Evolutionary conservation across 306 rosid species (phyloP).

Genomic region (Casuarina cunninghamiana): DNA sequence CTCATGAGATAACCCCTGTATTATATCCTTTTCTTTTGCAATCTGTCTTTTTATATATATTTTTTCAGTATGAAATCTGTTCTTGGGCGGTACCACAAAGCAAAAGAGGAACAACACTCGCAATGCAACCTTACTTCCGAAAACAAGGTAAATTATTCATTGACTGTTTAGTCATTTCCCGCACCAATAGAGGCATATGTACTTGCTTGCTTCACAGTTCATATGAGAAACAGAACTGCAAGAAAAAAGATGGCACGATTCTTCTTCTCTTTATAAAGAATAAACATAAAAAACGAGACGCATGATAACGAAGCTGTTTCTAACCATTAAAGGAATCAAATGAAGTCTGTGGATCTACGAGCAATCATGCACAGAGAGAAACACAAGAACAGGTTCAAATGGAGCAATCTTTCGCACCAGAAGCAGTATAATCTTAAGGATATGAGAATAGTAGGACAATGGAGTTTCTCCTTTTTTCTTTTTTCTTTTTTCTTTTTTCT

Average conservation of each 20-base stretch:
- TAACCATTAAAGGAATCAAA: not conserved
- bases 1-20: no score
- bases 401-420: not conserved
- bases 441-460: no score
- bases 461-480: no score
- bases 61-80: not conserved
- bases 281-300: not conserved
- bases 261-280: not conserved
- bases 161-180: no score
- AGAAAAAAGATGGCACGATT: not conserved
- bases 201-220: not conserved
- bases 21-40: no score
- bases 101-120: not conserved
- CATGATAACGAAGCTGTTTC: not conserved
- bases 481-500: no score
- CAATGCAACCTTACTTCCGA: not conserved
- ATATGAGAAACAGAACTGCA: not conserved
- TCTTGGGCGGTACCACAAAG: not conserved
- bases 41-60: not conserved
- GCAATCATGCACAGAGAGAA: not conserved
- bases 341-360: not conserved
- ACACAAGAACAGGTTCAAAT: not conserved
- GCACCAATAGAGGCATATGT: not conserved
- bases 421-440: no score
- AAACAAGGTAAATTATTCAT: not conserved